A percentile compares a stretch with the other conserved stretches of the same genome.
These are phyloP conservation scores for Ramalina peruviana DNA, from an alignment of 495 filamentous ascomycete species.

Conservation along the genomic window DNA sequence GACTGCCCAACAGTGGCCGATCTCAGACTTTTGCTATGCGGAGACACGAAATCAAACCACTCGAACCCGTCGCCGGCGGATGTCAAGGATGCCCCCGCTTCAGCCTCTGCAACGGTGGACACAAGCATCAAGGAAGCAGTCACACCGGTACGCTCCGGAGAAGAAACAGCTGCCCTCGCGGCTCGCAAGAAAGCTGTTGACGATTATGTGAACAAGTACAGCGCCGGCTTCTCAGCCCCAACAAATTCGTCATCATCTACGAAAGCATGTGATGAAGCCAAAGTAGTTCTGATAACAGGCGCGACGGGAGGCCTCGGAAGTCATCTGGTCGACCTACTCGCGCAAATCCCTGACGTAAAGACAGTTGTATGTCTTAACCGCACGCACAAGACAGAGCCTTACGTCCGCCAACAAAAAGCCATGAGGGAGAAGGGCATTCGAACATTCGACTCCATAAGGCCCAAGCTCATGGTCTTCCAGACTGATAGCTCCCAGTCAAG, in stretches of 20 bases:
- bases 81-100: not conserved
- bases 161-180: not conserved
- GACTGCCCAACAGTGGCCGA: constrained; percentile 5
- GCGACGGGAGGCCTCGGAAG: constrained; percentile 37
- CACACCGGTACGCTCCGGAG: not conserved
- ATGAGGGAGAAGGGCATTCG: constrained; percentile 23
- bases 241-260: not conserved
- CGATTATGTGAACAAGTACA: constrained; percentile 12
- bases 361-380: constrained; percentile 37
- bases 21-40: not conserved
- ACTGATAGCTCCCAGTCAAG: constrained; percentile 29
- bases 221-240: constrained; percentile 11
- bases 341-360: constrained; percentile 21
- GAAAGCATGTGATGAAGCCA: not conserved
- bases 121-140: not conserved
- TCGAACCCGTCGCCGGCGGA: not conserved
- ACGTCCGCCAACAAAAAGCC: constrained; percentile 26
- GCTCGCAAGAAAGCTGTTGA: constrained; percentile 21
- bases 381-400: constrained; percentile 11
- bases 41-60: not conserved
- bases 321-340: constrained; percentile 30
- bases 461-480: constrained; percentile 33
- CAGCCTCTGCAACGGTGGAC: not conserved
- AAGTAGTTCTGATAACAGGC: constrained; percentile 35
- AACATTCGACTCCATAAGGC: constrained; percentile 10